Evolutionary conservation across 2,329 filamentous ascomycete species (phyloP).

Genomic region (Decorospora gaudefroyi): DNA sequence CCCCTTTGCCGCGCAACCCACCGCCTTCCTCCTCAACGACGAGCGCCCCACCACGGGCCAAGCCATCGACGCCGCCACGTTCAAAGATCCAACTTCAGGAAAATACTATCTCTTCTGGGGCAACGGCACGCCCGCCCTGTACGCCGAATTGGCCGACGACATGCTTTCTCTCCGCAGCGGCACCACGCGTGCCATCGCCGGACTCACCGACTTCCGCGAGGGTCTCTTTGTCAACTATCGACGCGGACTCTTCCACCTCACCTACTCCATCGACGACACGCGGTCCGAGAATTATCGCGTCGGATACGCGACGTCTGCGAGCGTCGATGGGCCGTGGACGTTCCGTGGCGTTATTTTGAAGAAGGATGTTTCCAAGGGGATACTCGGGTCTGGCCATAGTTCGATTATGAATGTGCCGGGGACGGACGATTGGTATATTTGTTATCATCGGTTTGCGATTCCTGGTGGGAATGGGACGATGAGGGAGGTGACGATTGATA

Average conservation of each 20-base stretch:
- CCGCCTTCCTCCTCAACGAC: slow-evolving; percentile 38
- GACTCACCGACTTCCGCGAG: slow-evolving; percentile 33
- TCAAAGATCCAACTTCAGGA: slow-evolving; percentile 30
- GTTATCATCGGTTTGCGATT: slow-evolving; percentile 37
- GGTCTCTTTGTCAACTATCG: slow-evolving; percentile 35
- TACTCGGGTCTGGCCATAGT: slow-evolving; percentile 33
- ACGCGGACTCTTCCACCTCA: slow-evolving; percentile 32
- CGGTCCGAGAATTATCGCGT: slow-evolving; percentile 35
- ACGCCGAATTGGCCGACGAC: slow-evolving; percentile 30
- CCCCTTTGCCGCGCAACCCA: slow-evolving; percentile 31
- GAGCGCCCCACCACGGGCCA: slow-evolving; percentile 29
- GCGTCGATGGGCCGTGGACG: slow-evolving; percentile 33
- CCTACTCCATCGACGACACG: slow-evolving; percentile 39
- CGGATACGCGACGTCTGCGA: slow-evolving; percentile 31
- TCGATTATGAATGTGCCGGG: slow-evolving; percentile 35
- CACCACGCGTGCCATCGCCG: slow-evolving; percentile 20
- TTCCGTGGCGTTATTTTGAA: slow-evolving; percentile 32
- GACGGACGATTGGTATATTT: slow-evolving; percentile 40
- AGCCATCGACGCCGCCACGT: slow-evolving; percentile 34
- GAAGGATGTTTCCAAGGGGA: slow-evolving; percentile 29
- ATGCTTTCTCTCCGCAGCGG: slow-evolving; percentile 28
- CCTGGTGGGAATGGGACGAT: slow-evolving; percentile 30
- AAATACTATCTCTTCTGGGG: slow-evolving; percentile 40
- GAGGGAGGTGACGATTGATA: slow-evolving; percentile 34
- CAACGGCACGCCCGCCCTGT: slow-evolving; percentile 24